phyloP scores from a whole-genome alignment of 139 green algal species.

The Auxenochlorella protothecoides region DNA sequence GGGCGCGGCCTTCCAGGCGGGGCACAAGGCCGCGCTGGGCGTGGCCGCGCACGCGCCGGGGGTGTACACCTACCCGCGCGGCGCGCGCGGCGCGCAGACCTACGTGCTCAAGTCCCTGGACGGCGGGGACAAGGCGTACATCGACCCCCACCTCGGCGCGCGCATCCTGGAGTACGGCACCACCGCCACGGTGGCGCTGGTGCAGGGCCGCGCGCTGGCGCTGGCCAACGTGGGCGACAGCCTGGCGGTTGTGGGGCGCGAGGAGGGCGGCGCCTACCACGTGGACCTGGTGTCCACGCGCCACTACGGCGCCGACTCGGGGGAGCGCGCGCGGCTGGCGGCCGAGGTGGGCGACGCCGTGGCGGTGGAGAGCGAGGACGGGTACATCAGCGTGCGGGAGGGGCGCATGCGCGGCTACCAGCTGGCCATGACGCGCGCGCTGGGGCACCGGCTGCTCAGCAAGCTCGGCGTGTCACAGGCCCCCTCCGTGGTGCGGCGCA shows the following conservation, averaged over 20 bases:
- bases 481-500: constrained; percentile 16
- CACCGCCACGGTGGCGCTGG: constrained; percentile 43
- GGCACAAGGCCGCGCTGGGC: constrained; percentile 9
- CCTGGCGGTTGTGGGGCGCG: constrained; percentile 38
- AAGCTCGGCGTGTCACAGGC: constrained; percentile 17
- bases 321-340: constrained; percentile 10
- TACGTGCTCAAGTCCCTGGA: constrained; percentile 1
- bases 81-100: constrained; percentile 1
- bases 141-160: neutral
- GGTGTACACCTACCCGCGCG: constrained; percentile 11
- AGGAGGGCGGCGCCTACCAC: constrained; percentile 1
- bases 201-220: constrained; percentile 33
- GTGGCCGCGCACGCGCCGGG: constrained; percentile 13
- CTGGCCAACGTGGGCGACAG: constrained; percentile 56
- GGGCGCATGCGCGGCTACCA: constrained; percentile 36
- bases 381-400: constrained; percentile 39
- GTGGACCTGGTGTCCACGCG: constrained; percentile 2
- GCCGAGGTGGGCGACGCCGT: constrained; percentile 1
- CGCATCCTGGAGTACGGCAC: constrained; percentile 51
- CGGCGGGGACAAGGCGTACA: constrained; percentile 1
- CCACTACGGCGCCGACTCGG: constrained; percentile 9
- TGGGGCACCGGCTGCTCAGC: constrained; percentile 32
- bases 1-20: constrained; percentile 15
- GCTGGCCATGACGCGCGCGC: constrained; percentile 53
- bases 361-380: constrained; percentile 9